These are phyloP conservation scores for Rhexocercosporidium sp. DNA, from an alignment of 2,329 filamentous ascomycete genomes.

Conservation along the genomic window DNA sequence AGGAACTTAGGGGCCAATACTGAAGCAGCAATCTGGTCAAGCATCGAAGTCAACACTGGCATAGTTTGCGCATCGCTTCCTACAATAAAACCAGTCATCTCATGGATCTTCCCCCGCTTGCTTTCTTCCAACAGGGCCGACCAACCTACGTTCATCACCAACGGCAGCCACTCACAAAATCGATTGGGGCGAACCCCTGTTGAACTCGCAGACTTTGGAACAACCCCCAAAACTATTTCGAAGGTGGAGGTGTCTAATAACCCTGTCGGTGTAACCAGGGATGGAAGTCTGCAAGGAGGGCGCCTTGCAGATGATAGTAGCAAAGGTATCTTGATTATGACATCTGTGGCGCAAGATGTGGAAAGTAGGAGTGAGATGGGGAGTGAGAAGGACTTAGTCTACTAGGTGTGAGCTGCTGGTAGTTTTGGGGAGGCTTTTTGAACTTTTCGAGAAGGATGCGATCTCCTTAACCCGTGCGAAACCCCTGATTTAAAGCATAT, in stretches of 20 bases:
- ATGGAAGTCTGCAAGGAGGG: not conserved
- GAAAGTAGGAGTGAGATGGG: not conserved
- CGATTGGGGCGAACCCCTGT: not conserved
- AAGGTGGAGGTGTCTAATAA: not conserved
- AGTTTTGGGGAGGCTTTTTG: not conserved
- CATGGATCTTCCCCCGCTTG: constrained; percentile 4
- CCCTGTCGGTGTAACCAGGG: not conserved
- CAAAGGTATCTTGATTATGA: not conserved
- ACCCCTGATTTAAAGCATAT: not conserved
- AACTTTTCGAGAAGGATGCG: not conserved
- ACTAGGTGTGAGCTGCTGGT: not conserved
- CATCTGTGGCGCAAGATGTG: not conserved
- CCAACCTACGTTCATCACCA: not conserved
- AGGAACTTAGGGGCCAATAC: constrained; percentile 7
- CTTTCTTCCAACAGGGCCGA: constrained; percentile 6
- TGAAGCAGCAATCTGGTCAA: constrained; percentile 42
- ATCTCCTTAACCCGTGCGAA: not conserved
- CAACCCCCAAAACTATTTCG: not conserved
- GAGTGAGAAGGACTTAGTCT: not conserved
- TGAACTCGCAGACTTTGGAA: not conserved
- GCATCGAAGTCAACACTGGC: constrained; percentile 42
- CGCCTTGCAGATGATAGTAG: not conserved
- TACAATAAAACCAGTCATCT: constrained; percentile 62
- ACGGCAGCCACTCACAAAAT: not conserved
- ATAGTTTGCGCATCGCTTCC: constrained; percentile 62